These are phyloP conservation scores for Penicillium chermesinum DNA, from an alignment of 495 filamentous ascomycete species.

Conservation along the genomic window DNA sequence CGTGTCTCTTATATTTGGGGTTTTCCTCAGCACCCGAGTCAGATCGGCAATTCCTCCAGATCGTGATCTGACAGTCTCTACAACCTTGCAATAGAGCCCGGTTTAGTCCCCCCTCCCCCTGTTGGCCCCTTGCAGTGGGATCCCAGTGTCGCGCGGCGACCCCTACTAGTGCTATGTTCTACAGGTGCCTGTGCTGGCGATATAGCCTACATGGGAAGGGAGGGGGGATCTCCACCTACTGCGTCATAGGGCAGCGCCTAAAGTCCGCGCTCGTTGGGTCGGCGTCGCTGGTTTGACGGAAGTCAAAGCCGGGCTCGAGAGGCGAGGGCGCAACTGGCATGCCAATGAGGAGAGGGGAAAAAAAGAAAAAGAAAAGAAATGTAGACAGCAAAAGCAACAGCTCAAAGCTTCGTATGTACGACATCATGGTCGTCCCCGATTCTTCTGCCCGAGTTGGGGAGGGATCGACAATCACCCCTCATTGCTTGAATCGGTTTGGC, in stretches of 20 bases:
- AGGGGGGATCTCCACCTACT: constrained; percentile 22
- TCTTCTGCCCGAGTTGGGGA: background rate
- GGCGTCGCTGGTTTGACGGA: constrained; percentile 14
- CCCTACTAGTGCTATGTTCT: too few relatives aligned
- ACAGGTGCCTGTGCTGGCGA: too few relatives aligned
- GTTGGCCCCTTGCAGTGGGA: constrained; percentile 23
- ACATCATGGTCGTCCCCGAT: background rate
- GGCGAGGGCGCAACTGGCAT: background rate
- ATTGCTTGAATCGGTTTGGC: background rate
- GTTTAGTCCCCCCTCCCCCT: constrained; percentile 7
- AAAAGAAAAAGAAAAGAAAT: too few relatives aligned
- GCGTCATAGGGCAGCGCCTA: constrained; percentile 22
- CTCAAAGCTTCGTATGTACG: constrained; percentile 1
- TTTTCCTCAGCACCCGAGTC: constrained; percentile 8
- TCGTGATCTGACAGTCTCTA: constrained; percentile 20
- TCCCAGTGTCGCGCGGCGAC: constrained; percentile 9
- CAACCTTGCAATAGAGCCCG: constrained; percentile 14
- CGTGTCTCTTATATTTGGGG: too few relatives aligned
- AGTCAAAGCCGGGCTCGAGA: constrained; percentile 3
- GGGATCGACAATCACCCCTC: constrained; percentile 5
- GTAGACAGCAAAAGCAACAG: constrained; percentile 2
- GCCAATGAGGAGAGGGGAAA: background rate
- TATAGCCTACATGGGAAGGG: too few relatives aligned
- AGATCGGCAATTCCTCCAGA: constrained; percentile 15
- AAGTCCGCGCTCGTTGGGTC: constrained; percentile 5